Conservation (phyloP, 257 asterid species). For the Plantago major region DNA sequence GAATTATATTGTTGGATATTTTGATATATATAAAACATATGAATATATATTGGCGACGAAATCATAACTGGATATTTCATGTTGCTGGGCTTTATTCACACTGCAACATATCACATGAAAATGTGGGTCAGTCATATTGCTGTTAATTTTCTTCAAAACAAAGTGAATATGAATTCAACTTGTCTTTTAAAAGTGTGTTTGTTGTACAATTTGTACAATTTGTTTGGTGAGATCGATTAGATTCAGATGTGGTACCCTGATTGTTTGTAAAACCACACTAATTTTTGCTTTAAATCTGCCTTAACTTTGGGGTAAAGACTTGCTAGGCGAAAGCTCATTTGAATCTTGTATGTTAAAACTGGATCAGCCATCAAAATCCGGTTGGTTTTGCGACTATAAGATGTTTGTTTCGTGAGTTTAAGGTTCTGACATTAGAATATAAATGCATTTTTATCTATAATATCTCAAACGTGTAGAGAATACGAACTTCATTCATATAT, state of each 20-base stretch:
- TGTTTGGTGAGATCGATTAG: conserved; percentile 6
- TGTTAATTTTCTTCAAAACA: conserved; percentile 5
- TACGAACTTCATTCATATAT: too few species aligned
- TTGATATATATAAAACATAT: not conserved
- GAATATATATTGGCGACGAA: conserved; percentile 1
- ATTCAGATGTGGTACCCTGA: too few species aligned
- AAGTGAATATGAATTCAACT: not conserved
- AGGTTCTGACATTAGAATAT: not conserved
- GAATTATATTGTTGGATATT: conserved; percentile 7
- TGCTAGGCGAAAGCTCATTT: conserved; percentile 25
- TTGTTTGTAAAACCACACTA: not conserved
- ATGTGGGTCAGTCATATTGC: conserved; percentile 9
- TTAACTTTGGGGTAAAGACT: conserved; percentile 53
- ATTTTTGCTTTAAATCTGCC: conserved; percentile 33
- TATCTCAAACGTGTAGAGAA: too few species aligned
- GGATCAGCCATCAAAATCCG: not conserved
- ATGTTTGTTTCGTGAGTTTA: not conserved
- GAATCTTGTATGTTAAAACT: conserved; percentile 32
- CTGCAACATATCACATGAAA: conserved; percentile 12
- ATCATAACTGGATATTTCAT: conserved; percentile 4
- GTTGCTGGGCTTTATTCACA: conserved; percentile 15
- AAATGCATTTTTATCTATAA: too few species aligned
- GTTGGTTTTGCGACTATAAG: not conserved
- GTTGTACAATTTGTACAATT: too few species aligned
- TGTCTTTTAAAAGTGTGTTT: too few species aligned